A percentile compares a stretch with the other conserved stretches of the same genome.
Conservation (phyloP, 2,329 filamentous ascomycete genomes). For the Colletotrichum scovillei region DNA sequence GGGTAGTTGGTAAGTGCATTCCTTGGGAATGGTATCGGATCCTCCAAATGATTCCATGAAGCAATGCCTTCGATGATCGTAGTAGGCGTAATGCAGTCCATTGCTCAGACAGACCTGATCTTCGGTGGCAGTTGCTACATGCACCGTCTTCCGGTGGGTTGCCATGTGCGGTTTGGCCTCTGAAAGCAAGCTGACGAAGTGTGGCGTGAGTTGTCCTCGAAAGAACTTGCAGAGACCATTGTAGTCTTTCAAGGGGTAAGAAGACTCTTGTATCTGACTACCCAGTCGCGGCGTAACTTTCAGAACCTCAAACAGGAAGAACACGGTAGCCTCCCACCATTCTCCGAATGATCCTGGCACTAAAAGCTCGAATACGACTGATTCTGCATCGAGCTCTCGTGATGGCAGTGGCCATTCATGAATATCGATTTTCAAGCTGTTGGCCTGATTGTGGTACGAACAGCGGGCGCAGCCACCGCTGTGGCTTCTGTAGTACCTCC, state of each 20-base stretch:
- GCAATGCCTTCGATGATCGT: slow-evolving; percentile 41
- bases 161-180: slow-evolving; percentile 46
- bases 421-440: slow-evolving; percentile 54
- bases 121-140: slow-evolving; percentile 42
- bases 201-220: background rate
- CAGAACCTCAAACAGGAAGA: slow-evolving; percentile 54
- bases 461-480: slow-evolving; percentile 51
- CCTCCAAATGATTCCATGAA: slow-evolving; percentile 35
- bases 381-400: slow-evolving; percentile 45
- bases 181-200: slow-evolving; percentile 46
- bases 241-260: background rate
- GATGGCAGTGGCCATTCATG: slow-evolving; percentile 68
- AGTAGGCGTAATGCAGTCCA: slow-evolving; percentile 54
- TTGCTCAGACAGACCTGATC: slow-evolving; percentile 57
- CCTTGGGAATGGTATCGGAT: slow-evolving; percentile 40
- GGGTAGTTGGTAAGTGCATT: slow-evolving; percentile 54
- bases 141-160: slow-evolving; percentile 47
- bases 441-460: slow-evolving; percentile 42
- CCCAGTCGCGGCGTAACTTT: slow-evolving; percentile 1
- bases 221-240: background rate
- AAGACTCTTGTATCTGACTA: background rate
- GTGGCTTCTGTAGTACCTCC: slow-evolving; percentile 20
- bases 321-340: slow-evolving; percentile 62
- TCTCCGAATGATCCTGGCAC: slow-evolving; percentile 51
- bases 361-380: slow-evolving; percentile 64